Evolutionary conservation across 768 basidiomycete genomes (phyloP).

Genomic region (Lentinus tigrinus): DNA sequence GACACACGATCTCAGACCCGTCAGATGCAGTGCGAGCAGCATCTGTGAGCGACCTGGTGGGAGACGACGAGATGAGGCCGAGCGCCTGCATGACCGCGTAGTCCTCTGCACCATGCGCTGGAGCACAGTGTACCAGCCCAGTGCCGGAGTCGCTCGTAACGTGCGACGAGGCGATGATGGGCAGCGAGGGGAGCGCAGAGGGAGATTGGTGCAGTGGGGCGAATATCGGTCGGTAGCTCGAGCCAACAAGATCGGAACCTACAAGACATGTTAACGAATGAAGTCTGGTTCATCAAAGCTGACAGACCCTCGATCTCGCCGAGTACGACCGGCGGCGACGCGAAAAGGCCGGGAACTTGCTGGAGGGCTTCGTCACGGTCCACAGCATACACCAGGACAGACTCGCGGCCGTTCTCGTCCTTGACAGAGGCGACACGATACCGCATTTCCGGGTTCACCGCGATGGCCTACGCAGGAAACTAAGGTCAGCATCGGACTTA

Average conservation of each 20-base stretch:
- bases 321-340: conserved; percentile 4
- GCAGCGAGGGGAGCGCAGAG: conserved; percentile 29
- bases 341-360: not conserved
- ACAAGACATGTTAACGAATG: not conserved
- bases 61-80: conserved; percentile 41
- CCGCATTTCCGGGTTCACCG: conserved; percentile 69
- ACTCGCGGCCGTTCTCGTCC: conserved; percentile 16
- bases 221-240: conserved; percentile 65
- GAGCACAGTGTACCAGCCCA: conserved; percentile 93
- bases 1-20: conserved; percentile 61
- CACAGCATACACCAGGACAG: conserved; percentile 47
- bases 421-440: conserved; percentile 33
- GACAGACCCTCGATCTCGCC: conserved; percentile 41
- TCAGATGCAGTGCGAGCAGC: conserved; percentile 2
- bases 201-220: not conserved
- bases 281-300: not conserved
- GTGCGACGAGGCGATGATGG: conserved; percentile 66
- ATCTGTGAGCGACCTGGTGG: not conserved
- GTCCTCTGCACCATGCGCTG: conserved; percentile 93
- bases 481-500: not conserved
- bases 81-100: conserved; percentile 71
- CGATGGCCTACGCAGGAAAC: conserved; percentile 66
- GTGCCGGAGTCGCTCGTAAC: conserved; percentile 90
- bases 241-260: conserved; percentile 57
- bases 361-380: conserved; percentile 44